Conservation (phyloP, 2,329 filamentous ascomycete genomes). For the Endocalyx cinctus region DNA sequence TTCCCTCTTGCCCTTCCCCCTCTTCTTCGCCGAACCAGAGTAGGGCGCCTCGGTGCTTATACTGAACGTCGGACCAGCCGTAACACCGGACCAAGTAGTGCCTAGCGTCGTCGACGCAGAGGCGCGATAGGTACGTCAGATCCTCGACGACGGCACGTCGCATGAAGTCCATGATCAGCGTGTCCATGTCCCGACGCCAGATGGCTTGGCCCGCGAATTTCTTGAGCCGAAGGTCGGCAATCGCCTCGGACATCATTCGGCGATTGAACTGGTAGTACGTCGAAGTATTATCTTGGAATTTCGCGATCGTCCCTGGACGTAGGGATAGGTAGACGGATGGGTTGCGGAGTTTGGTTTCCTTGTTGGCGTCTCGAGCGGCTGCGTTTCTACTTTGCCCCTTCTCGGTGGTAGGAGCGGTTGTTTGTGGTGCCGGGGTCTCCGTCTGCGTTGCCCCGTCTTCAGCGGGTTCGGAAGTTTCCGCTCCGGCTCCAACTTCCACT, state of each 20-base stretch:
- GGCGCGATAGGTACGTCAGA: constrained; percentile 35
- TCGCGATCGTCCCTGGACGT: constrained; percentile 28
- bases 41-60: constrained; percentile 38
- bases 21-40: constrained; percentile 34
- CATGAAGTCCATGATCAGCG: constrained; percentile 46
- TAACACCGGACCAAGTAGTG: constrained; percentile 38
- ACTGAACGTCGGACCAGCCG: constrained; percentile 38
- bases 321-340: constrained; percentile 26
- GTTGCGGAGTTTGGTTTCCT: constrained; percentile 11
- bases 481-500: neutral
- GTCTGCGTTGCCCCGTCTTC: too few species aligned
- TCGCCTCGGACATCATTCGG: constrained; percentile 8
- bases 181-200: constrained; percentile 54
- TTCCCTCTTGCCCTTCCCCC: constrained; percentile 1
- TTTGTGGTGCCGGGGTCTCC: too few species aligned
- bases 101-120: constrained; percentile 23
- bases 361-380: constrained; percentile 3
- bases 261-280: constrained; percentile 8
- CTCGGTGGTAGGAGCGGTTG: too few species aligned
- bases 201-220: constrained; percentile 18
- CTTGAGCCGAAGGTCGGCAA: constrained; percentile 9
- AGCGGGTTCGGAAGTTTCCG: constrained; percentile 2
- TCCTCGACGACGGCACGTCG: constrained; percentile 41
- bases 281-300: constrained; percentile 20
- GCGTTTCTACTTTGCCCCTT: too few species aligned